A percentile compares a stretch with the other conserved stretches of the same genome.
Evolutionary conservation across 2,329 filamentous ascomycete genomes (phyloP).

Genomic region (Diaporthe velutina): DNA sequence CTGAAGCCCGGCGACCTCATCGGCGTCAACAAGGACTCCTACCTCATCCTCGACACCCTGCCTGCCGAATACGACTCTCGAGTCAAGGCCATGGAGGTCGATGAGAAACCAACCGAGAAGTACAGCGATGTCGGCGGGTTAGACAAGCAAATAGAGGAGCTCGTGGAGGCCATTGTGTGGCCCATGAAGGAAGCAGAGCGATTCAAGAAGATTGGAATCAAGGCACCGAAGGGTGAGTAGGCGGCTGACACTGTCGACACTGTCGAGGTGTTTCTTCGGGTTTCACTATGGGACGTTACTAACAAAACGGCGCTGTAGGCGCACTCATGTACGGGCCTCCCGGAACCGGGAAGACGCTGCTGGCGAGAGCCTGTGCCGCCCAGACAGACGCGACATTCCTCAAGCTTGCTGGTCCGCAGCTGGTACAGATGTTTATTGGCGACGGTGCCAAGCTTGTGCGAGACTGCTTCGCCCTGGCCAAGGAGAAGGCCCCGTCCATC

Average conservation of each 20-base stretch:
- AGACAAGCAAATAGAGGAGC: constrained; percentile 98
- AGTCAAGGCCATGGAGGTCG: constrained; percentile 99
- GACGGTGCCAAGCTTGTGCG: constrained; percentile 98
- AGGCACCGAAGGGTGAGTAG: constrained; percentile 91
- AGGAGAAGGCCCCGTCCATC: constrained; percentile 98
- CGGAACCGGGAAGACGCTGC: constrained; percentile 89
- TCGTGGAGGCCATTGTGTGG: constrained; percentile 98
- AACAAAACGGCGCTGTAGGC: constrained; percentile 64
- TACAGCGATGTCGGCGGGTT: constrained; percentile 98
- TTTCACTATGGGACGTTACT: constrained; percentile 30
- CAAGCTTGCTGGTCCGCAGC: constrained; percentile 95
- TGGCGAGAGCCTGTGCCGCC: constrained; percentile 95
- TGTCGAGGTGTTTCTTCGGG: not conserved
- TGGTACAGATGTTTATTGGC: constrained; percentile 99
- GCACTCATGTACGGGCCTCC: constrained; percentile 98
- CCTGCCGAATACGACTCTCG: constrained; percentile 98
- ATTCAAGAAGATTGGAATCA: constrained; percentile 99
- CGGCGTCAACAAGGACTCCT: constrained; percentile 99
- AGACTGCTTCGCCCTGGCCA: constrained; percentile 96
- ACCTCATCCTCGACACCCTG: constrained; percentile 94
- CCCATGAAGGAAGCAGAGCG: constrained; percentile 99
- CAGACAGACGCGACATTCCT: constrained; percentile 99
- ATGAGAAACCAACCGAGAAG: constrained; percentile 99
- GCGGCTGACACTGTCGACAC: not conserved
- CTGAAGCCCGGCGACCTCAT: constrained; percentile 97